Evolutionary conservation across 495 filamentous ascomycete genomes (phyloP), one percentile per base, ranked within the genome.

Genomic region (Penicillium maclennaniae): DNA sequence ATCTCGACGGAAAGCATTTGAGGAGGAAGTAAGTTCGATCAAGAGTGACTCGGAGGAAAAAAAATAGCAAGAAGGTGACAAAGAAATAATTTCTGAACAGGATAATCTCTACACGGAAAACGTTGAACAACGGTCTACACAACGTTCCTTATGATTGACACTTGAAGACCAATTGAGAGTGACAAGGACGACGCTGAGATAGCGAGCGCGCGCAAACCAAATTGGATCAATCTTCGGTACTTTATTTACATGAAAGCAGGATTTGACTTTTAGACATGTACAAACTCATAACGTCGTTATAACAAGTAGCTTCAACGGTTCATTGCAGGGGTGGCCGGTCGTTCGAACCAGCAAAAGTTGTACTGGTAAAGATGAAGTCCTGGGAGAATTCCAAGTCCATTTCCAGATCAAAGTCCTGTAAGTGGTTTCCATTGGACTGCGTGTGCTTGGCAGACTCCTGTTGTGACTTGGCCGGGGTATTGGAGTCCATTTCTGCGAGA

Each of bases 381-480:
- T 60, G 69, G 0, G 72, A 69, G 23, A 72, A 72, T 45, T 75
- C 70, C 34, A 73, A 36, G 51, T 74, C 71, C 69, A 71, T 60
- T 43, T 71, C 68, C 37, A 73, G 43, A 34, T 69, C 63, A 7
- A 75, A 37, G 25, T 61, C 53, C 25, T 64, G 67, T 7, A 72
- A 47, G 14, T 55, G 56, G 44, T 68, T 67, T 5, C 65, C 67
- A 27, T 60, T 50, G 6, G 41, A 26, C 38, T 48, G 54, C 8
- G 43, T 62, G 20, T 49, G 43, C 41, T 61, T 50, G 3, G 48
- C 54, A 9, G 28, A 23, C 36, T 39, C 63, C 6, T 26, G 26
- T 31, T 63, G 66, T 12, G 65, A 59, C 20, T 60, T 66, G 0
- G 37, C 39, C 19, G 64, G 67, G 42, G 60, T 69, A 45, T 75